phyloP scores from a whole-genome alignment of 1,284 basidiomycete species.

The Puccinia horiana region DNA sequence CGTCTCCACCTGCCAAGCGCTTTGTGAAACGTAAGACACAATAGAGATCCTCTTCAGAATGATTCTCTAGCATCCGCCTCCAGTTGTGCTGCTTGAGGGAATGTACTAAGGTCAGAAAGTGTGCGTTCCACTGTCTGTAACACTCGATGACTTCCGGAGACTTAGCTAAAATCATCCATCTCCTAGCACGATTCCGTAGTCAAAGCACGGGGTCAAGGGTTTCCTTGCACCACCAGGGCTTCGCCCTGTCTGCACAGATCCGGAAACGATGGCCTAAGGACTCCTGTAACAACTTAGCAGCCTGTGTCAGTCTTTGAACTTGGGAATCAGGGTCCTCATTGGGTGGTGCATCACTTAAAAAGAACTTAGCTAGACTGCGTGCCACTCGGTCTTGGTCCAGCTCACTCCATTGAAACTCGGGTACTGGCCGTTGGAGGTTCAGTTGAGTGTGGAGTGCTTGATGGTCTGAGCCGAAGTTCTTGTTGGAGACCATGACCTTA shows the following conservation, averaged over 20 bases:
- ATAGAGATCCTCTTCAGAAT: too few species aligned
- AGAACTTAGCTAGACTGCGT: neutral
- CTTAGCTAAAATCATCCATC: neutral
- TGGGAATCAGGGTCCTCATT: neutral
- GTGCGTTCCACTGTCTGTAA: neutral
- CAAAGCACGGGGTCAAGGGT: neutral
- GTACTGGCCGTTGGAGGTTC: neutral
- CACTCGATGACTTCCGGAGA: neutral
- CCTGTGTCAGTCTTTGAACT: neutral
- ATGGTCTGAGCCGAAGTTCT: conserved; percentile 7
- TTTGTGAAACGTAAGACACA: neutral
- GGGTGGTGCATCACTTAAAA: neutral
- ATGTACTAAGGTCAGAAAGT: neutral
- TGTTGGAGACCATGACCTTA: neutral
- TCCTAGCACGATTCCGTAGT: neutral
- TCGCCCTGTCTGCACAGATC: neutral
- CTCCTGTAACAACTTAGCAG: neutral
- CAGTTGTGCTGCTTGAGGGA: neutral
- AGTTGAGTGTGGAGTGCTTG: neutral
- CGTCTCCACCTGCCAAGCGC: too few species aligned
- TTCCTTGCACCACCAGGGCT: neutral
- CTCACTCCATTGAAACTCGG: neutral
- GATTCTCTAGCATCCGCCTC: neutral
- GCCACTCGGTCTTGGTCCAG: neutral
- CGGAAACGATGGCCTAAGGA: neutral